phyloP scores from a whole-genome alignment of 2,329 filamentous ascomycete genomes.

The Fonsecaea erecta region DNA sequence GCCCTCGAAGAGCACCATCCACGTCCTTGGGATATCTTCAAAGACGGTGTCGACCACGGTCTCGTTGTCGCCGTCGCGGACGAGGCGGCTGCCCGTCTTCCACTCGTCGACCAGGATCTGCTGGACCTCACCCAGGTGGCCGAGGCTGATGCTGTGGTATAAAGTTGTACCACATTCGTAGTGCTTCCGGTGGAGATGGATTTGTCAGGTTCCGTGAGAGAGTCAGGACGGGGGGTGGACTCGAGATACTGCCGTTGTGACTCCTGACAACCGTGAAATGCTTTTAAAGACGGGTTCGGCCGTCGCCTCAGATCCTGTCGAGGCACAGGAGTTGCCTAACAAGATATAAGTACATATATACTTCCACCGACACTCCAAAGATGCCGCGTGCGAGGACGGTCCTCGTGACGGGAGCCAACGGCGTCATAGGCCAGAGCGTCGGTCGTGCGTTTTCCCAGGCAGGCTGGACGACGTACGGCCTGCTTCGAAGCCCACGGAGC shows the following conservation, averaged over 20 bases:
- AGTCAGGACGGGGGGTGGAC: not conserved
- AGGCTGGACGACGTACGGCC: slow-evolving; percentile 54
- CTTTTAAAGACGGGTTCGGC: not conserved
- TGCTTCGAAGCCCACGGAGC: slow-evolving; percentile 43
- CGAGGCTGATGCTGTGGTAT: no score
- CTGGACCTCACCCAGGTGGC: slow-evolving; percentile 63
- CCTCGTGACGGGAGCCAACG: slow-evolving; percentile 56
- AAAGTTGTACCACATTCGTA: no score
- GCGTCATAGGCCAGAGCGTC: slow-evolving; percentile 55
- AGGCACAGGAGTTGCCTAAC: not conserved
- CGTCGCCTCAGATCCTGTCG: not conserved
- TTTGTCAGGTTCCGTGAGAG: not conserved
- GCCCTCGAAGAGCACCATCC: slow-evolving; percentile 64
- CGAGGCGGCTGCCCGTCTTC: slow-evolving; percentile 67
- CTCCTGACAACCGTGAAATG: not conserved
- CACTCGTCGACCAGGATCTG: slow-evolving; percentile 72
- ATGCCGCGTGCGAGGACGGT: slow-evolving; percentile 39
- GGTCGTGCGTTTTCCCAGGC: slow-evolving; percentile 52
- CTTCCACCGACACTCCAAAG: not conserved
- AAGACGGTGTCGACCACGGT: slow-evolving; percentile 52
- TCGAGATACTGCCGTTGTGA: not conserved
- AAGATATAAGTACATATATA: not conserved
- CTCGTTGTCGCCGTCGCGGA: slow-evolving; percentile 56
- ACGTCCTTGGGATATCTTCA: slow-evolving; percentile 58
- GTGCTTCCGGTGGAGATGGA: no score